Evolutionary conservation across 192 early-diverging fungal genomes (phyloP).

Genomic region (Mycoemilia scoparia): DNA sequence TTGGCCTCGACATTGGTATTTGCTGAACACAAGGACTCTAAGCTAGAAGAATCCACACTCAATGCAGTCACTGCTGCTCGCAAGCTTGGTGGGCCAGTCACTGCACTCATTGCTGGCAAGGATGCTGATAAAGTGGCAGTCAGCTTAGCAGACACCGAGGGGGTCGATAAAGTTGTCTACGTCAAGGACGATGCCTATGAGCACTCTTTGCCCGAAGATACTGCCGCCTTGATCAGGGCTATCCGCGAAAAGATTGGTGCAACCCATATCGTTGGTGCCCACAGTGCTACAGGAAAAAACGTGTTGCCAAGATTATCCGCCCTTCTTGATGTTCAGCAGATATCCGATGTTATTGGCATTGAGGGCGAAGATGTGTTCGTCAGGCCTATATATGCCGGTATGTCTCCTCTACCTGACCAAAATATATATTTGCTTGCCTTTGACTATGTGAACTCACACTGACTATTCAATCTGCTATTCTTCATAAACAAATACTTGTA

Average conservation of each 20-base stretch:
- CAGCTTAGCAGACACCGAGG: slow-evolving; percentile 37
- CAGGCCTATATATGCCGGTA: slow-evolving; percentile 94
- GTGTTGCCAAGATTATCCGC: slow-evolving; percentile 85
- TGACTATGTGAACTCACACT: background rate
- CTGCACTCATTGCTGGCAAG: slow-evolving; percentile 74
- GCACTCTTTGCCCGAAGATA: slow-evolving; percentile 63
- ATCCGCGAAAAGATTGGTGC: slow-evolving; percentile 48
- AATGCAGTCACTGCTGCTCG: slow-evolving; percentile 77
- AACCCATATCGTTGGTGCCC: slow-evolving; percentile 74
- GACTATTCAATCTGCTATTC: no score
- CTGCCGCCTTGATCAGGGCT: slow-evolving; percentile 54
- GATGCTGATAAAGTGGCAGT: slow-evolving; percentile 46
- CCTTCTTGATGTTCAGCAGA: slow-evolving; percentile 69
- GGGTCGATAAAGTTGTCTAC: slow-evolving; percentile 66
- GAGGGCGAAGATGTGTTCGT: slow-evolving; percentile 75
- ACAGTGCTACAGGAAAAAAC: slow-evolving; percentile 87
- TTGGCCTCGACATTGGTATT: slow-evolving; percentile 62
- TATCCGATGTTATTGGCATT: slow-evolving; percentile 77
- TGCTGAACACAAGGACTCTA: slow-evolving; percentile 74
- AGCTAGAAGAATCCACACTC: slow-evolving; percentile 49
- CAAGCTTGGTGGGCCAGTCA: slow-evolving; percentile 61
- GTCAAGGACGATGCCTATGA: slow-evolving; percentile 65
- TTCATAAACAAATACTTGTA: no score
- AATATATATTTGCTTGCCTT: slow-evolving; percentile 2
- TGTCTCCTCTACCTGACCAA: slow-evolving; percentile 11